phyloP scores from a whole-genome alignment of 2,329 filamentous ascomycete genomes.

The Ceratocystis cacaofunesta region DNA sequence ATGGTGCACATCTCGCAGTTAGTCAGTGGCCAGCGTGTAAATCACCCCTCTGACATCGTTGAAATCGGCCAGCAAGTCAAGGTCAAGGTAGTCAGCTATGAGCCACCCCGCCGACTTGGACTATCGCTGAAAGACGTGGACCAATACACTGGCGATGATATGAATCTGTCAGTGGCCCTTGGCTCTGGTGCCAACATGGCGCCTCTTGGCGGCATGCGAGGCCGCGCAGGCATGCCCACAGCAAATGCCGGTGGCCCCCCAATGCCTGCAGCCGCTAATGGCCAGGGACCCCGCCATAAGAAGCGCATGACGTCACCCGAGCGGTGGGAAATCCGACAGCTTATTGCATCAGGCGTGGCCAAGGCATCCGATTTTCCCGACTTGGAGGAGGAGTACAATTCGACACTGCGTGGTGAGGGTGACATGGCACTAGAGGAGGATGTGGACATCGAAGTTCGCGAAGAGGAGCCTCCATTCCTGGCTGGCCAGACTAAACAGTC shows the following conservation, averaged over 20 bases:
- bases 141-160: slow-evolving; percentile 70
- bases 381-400: slow-evolving; percentile 84
- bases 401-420: slow-evolving; percentile 69
- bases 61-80: slow-evolving; percentile 70
- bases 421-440: slow-evolving; percentile 90
- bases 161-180: slow-evolving; percentile 62
- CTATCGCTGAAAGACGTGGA: slow-evolving; percentile 97
- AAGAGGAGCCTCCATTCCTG: slow-evolving; percentile 92
- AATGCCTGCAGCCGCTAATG: slow-evolving; percentile 19
- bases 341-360: slow-evolving; percentile 87
- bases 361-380: slow-evolving; percentile 91
- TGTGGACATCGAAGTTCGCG: slow-evolving; percentile 88
- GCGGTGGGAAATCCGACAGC: slow-evolving; percentile 90
- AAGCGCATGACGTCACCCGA: slow-evolving; percentile 96
- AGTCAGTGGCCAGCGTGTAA: slow-evolving; percentile 68
- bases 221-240: slow-evolving; percentile 28
- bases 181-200: slow-evolving; percentile 85
- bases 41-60: slow-evolving; percentile 80
- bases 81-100: slow-evolving; percentile 81
- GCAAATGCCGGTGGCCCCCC: slow-evolving; percentile 20
- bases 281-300: slow-evolving; percentile 43
- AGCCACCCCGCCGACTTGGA: slow-evolving; percentile 58
- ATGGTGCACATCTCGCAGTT: slow-evolving; percentile 89
- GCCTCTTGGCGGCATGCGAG: slow-evolving; percentile 49
- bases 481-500: slow-evolving; percentile 94